phyloP scores from a whole-genome alignment of 2,329 filamentous ascomycete genomes.

The Ilyonectria sp. region DNA sequence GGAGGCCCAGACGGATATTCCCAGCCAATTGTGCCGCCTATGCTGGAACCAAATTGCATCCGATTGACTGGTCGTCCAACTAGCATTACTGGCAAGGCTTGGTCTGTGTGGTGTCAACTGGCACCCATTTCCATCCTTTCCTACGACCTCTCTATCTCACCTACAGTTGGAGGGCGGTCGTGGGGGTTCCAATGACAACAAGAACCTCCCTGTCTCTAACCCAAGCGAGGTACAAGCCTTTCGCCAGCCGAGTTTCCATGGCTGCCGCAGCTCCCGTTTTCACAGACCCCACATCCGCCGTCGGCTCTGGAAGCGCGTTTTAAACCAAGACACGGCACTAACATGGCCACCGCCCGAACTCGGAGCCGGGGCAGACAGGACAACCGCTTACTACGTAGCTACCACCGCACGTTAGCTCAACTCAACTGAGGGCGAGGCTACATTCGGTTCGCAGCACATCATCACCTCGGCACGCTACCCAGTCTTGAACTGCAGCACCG shows the following conservation, averaged over 20 bases:
- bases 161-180: neutral
- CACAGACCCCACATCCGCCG: constrained; percentile 16
- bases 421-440: constrained; percentile 3
- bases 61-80: constrained; percentile 7
- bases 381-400: neutral
- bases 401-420: neutral
- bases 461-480: constrained; percentile 12
- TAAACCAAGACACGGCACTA: constrained; percentile 38
- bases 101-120: neutral
- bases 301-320: constrained; percentile 35
- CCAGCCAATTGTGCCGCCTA: constrained; percentile 36
- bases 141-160: neutral
- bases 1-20: neutral
- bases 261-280: constrained; percentile 7
- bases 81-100: constrained; percentile 17
- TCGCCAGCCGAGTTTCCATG: neutral
- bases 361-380: constrained; percentile 6
- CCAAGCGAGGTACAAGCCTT: constrained; percentile 1
- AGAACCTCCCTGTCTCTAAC: neutral
- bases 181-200: neutral
- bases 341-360: constrained; percentile 13
- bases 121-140: neutral
- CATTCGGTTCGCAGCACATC: constrained; percentile 9
- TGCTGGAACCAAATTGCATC: neutral
- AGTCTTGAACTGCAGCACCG: constrained; percentile 11